Percentiles rank a stretch among this genome's conserved stretches.
Conservation (phyloP, 345 rosid species). For the Linum tenue region DNA sequence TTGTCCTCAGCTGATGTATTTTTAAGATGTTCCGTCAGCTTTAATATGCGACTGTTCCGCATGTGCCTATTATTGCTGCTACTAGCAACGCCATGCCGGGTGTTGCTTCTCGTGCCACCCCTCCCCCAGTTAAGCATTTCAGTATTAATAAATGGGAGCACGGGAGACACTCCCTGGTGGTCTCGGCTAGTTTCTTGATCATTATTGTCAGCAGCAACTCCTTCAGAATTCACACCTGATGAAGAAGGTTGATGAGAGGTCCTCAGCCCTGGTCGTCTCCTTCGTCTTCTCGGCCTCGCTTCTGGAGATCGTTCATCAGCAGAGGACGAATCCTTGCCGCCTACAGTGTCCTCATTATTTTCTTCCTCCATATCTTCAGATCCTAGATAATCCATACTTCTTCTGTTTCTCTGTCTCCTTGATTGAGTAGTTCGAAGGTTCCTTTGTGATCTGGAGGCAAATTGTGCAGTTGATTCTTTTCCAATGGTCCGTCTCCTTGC, state of each 20-base stretch:
- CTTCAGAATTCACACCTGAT: slow-evolving; percentile 31
- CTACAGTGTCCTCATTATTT: slow-evolving; percentile 32
- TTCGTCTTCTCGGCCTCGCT: slow-evolving; percentile 44
- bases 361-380: slow-evolving; percentile 75
- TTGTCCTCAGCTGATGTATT: slow-evolving; percentile 38
- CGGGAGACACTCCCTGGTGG: slow-evolving; percentile 59
- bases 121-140: slow-evolving; percentile 89
- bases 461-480: slow-evolving; percentile 39
- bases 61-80: slow-evolving; percentile 42
- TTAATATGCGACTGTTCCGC: slow-evolving; percentile 54
- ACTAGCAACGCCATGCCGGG: slow-evolving; percentile 61
- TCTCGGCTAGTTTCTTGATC: slow-evolving; percentile 49
- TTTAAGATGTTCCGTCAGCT: slow-evolving; percentile 63
- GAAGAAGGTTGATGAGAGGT: slow-evolving; percentile 1
- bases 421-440: slow-evolving; percentile 33
- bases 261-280: slow-evolving; percentile 18
- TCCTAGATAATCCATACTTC: slow-evolving; percentile 43
- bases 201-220: slow-evolving; percentile 40
- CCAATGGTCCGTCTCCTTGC: slow-evolving; percentile 48
- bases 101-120: slow-evolving; percentile 81
- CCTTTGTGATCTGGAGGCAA: slow-evolving; percentile 43
- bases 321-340: slow-evolving; percentile 70
- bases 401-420: slow-evolving; percentile 49
- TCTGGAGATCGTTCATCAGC: slow-evolving; percentile 52
- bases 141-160: slow-evolving; percentile 47